Base-by-base conservation (phyloP, 805 yeast genomes). In the Yarrowia sp. region DNA sequence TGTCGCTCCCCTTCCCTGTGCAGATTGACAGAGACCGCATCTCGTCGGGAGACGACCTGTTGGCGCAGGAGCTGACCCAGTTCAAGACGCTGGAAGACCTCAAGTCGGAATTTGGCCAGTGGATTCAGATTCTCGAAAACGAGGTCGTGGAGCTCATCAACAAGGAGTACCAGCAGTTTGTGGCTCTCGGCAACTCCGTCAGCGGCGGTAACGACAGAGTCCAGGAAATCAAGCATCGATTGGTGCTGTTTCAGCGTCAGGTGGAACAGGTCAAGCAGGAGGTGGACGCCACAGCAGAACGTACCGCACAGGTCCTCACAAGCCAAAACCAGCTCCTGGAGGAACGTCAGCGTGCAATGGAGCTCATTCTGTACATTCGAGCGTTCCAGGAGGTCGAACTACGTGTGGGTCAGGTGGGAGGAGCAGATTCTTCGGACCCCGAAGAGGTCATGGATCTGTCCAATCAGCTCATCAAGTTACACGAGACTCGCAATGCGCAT, bases 71-170 rank as follows among this genome's bases (percentile, higher is more conserved):
- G 12, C 40, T 41, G 30, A 58, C 63, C n/a, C 63, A 58, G 33
- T 58, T 58, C 63, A 58, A 58, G 32, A 41, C 51, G 2, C 63
- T 58, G 19, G 63, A 58, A 16, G 63, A 58, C 11, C 63, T 58
- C 28, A 58, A 58, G 30, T 14, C 40, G 40, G 63, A 58, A 30
- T 58, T 58, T 9, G 41, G 51, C n/a, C 51, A 41, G 17, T 58
- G 63, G 63, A 43, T 41, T 8, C 63, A 58, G 40, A 43, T 30
- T 30, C 51, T 58, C 8, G 63, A 58, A n/a, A 30, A 58, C 44
- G 63, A 58, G 32, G 51, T 58, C n/a, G 63, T 58, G 40, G 63
- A 40, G 21, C 44, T 58, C 24, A 43, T 58, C 63, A 58, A 58
- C 41, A 41, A 30, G 32, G 63, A 58, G 41, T 58, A 58, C 63